A percentile compares a stretch with the other conserved stretches of the same genome.
Conservation (phyloP, 2,329 filamentous ascomycete genomes). For the Hypoxylon sp. region DNA sequence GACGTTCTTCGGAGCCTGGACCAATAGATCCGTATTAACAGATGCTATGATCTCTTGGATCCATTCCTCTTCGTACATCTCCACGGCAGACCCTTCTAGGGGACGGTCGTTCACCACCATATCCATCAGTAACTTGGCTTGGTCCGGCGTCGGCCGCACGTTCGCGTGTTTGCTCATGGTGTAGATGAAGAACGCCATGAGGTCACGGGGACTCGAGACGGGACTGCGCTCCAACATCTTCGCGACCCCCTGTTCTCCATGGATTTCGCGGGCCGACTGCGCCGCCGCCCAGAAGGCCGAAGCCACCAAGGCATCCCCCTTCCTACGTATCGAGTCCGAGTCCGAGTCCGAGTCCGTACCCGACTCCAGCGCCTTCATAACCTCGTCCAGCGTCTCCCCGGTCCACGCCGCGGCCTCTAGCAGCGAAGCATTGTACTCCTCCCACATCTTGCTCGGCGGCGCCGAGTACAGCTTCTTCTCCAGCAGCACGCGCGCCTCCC, state of each 20-base stretch:
- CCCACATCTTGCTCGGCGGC: neutral
- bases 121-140: constrained; percentile 22
- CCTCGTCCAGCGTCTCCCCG: constrained; percentile 19
- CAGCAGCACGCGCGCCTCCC: constrained; percentile 15
- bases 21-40: constrained; percentile 44
- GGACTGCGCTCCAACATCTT: constrained; percentile 17
- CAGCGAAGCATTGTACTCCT: constrained; percentile 12
- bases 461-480: constrained; percentile 12
- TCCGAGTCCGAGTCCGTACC: neutral
- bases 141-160: neutral
- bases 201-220: constrained; percentile 17
- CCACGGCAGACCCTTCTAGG: constrained; percentile 27
- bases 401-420: constrained; percentile 36
- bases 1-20: constrained; percentile 44
- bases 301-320: constrained; percentile 26
- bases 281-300: constrained; percentile 30
- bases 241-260: constrained; percentile 22
- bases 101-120: constrained; percentile 8
- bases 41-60: constrained; percentile 44
- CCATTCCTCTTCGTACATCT: constrained; percentile 36
- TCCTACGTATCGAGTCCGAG: constrained; percentile 13
- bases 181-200: constrained; percentile 14
- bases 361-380: constrained; percentile 20
- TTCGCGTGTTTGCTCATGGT: neutral
- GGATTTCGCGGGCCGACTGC: neutral